Conservation (phyloP, 2,329 filamentous ascomycete species). For the Calonectria naviculata region DNA sequence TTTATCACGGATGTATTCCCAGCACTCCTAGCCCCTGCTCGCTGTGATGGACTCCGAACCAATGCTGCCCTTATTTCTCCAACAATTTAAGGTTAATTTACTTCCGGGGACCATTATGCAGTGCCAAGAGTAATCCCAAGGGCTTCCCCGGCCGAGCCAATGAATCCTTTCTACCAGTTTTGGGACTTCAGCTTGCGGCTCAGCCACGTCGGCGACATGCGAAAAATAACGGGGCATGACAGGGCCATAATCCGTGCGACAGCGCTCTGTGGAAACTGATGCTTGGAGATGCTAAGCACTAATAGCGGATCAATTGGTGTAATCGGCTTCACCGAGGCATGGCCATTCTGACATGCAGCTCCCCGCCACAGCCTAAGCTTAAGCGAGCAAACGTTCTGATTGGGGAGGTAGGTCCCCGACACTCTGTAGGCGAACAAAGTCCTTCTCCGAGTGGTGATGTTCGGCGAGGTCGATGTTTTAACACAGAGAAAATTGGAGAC, state of each 20-base stretch:
- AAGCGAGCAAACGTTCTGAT: neutral
- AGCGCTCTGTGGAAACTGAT: neutral
- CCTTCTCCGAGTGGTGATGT: neutral
- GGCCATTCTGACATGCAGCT: neutral
- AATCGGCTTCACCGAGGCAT: neutral
- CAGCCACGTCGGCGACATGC: neutral
- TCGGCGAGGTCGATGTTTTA: neutral
- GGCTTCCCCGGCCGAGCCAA: neutral
- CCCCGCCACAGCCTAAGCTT: neutral
- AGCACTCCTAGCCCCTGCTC: too few species aligned
- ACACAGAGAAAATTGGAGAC: neutral
- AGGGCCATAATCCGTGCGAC: neutral
- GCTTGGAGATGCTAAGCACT: neutral
- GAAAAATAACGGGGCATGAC: neutral
- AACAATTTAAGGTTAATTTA: neutral
- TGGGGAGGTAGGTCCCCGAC: neutral
- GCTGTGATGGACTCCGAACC: too few species aligned
- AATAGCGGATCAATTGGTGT: neutral
- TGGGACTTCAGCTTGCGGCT: neutral
- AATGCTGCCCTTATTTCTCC: neutral
- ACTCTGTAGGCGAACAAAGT: neutral
- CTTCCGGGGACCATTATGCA: neutral
- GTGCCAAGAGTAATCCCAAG: neutral
- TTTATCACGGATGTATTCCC: too few species aligned
- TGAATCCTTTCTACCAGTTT: neutral